Conservation (phyloP, 768 basidiomycete genomes). For the Rhodocollybia butyracea region DNA sequence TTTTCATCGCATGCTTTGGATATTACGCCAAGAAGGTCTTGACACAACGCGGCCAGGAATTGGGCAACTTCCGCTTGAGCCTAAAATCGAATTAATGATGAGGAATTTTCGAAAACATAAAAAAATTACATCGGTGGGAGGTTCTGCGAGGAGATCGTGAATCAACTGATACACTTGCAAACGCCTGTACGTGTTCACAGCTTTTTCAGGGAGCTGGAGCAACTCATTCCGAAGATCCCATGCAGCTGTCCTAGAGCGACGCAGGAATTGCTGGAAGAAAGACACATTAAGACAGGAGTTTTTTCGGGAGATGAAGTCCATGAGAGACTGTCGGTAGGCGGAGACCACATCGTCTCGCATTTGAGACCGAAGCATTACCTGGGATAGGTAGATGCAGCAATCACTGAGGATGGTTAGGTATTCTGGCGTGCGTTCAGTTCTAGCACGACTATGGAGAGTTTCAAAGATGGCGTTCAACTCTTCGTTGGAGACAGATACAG, state of each 20-base stretch:
- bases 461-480: slow-evolving; percentile 45
- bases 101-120: neutral
- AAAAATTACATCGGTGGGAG: slow-evolving; percentile 40
- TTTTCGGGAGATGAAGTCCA: slow-evolving; percentile 80
- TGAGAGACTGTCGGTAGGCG: slow-evolving; percentile 63
- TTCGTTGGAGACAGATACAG: slow-evolving; percentile 43
- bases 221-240: slow-evolving; percentile 66
- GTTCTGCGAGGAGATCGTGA: slow-evolving; percentile 55
- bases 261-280: slow-evolving; percentile 80
- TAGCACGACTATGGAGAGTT: slow-evolving; percentile 70
- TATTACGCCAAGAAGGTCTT: slow-evolving; percentile 45
- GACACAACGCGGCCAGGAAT: slow-evolving; percentile 51
- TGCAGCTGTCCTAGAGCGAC: slow-evolving; percentile 57
- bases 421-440: slow-evolving; percentile 60
- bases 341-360: slow-evolving; percentile 42
- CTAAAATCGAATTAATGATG: slow-evolving; percentile 24
- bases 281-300: slow-evolving; percentile 65
- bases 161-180: slow-evolving; percentile 74
- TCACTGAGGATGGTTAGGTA: slow-evolving; percentile 62
- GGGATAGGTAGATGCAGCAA: slow-evolving; percentile 68
- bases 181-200: slow-evolving; percentile 76
- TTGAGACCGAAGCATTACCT: slow-evolving; percentile 40
- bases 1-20: slow-evolving; percentile 41
- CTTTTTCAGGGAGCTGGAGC: slow-evolving; percentile 49
- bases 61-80: slow-evolving; percentile 37